Base-by-base conservation (phyloP, 805 yeast species). In the Kodamaea fukazawae region DNA sequence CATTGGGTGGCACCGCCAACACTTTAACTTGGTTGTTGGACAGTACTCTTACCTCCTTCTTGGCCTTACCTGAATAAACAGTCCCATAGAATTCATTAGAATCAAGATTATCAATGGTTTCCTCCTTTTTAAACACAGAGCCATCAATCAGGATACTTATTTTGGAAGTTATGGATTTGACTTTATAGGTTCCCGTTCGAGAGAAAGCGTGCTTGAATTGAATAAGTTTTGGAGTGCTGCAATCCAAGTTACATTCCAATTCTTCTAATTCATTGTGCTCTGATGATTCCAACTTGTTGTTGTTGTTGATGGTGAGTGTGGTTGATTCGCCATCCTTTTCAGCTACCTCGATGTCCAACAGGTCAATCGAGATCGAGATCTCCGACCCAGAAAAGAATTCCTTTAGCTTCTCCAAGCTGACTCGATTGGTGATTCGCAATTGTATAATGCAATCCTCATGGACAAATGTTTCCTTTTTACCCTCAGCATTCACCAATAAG, bases 1-100 rank as follows among this genome's bases (percentile, higher is more conserved):
- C 38, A 11, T 49, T 11, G 48, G 54, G 22, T 39, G 32, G 32
- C 34, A 40, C 13, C 46, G 38, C 18, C 47, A 48, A 10, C 20
- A 36, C 15, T 42, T 32, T 29, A 37, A 39, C n/a, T 29, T 36
- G 13, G 22, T 30, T 13, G 26, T 29, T 42, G 16, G 33, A 33
- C 4, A 8, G 22, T 3, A 43, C 3, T 7, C 18, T 23, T 6
- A 41, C 30, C 7, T 37, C 31, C 7, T 39, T 33, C 7, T 16
- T 17, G 12, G 34, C 32, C 2, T 8, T 7, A 11, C 42, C 50
- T 3, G 32, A 20, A 28, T 36, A 36, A 4, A 40, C 18, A 2
- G 32, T 27, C 8, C 36, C 39, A 16, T 5, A 26, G 18, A 30
- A 34, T 11, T 14, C 6, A 10, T 14, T 17, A 4, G 32, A 27